These are phyloP conservation scores for Lepidium aucheri DNA, from an alignment of 345 rosid species.

Conservation along the genomic window DNA sequence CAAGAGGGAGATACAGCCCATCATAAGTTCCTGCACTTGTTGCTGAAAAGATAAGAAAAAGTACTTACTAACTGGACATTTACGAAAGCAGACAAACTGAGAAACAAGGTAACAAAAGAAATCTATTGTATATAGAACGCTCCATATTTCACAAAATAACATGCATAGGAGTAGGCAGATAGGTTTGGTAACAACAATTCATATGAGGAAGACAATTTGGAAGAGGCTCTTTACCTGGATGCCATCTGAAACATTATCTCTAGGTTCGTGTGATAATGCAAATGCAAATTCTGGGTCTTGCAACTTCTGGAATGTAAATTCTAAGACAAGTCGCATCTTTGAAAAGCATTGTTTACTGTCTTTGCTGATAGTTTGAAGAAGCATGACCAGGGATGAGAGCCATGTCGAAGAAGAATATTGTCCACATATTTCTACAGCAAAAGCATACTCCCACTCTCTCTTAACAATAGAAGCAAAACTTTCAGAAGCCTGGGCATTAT, in stretches of 20 bases:
- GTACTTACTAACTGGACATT: not conserved
- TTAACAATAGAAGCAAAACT: conserved; percentile 29
- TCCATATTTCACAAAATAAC: not conserved
- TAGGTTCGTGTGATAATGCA: conserved; percentile 49
- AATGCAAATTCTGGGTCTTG: conserved; percentile 77
- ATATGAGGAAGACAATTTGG: not conserved
- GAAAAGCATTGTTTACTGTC: conserved; percentile 30
- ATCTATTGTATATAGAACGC: not conserved
- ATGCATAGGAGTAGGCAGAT: not conserved
- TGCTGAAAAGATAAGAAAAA: conserved; percentile 33
- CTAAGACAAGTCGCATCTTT: conserved; percentile 47
- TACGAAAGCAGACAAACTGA: conserved; percentile 1
- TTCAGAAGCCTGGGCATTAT: conserved; percentile 21
- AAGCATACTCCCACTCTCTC: conserved; percentile 79
- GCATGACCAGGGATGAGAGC: conserved; percentile 71
- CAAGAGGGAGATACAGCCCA: conserved; percentile 46
- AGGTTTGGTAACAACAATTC: not conserved
- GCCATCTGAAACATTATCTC: conserved; percentile 37
- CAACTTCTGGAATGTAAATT: conserved; percentile 56
- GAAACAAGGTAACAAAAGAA: not conserved
- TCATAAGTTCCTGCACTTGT: conserved; percentile 66
- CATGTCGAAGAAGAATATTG: conserved; percentile 69
- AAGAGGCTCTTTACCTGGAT: conserved; percentile 54
- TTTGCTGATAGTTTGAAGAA: conserved; percentile 42
- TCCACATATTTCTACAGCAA: conserved; percentile 67